Conservation (phyloP, 1,284 basidiomycete species). For the Veloporphyrellus conicus region DNA sequence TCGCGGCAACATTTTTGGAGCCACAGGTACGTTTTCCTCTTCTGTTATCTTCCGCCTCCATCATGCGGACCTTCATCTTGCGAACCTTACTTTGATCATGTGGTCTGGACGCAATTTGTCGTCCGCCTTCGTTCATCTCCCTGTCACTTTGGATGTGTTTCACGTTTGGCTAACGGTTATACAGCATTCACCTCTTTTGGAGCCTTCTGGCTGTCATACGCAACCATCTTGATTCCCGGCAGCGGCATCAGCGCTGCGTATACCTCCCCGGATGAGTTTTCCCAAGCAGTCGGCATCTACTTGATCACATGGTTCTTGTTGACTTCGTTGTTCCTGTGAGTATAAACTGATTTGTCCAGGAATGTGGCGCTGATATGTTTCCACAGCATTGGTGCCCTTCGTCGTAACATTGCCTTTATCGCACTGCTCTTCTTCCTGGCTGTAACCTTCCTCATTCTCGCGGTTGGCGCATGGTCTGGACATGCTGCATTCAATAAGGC, state of each 20-base stretch:
- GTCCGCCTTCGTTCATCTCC: neutral
- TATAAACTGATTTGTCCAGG: neutral
- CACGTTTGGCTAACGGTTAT: neutral
- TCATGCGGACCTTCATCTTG: neutral
- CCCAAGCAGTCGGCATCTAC: constrained; percentile 62
- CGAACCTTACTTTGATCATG: neutral
- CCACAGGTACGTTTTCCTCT: constrained; percentile 50
- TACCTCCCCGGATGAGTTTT: constrained; percentile 39
- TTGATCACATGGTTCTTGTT: constrained; percentile 69
- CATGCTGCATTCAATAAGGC: constrained; percentile 35
- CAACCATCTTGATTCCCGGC: constrained; percentile 60
- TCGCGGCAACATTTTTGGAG: constrained; percentile 66
- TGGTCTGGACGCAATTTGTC: neutral
- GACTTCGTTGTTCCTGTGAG: constrained; percentile 50
- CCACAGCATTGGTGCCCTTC: constrained; percentile 57
- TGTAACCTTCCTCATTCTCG: constrained; percentile 58
- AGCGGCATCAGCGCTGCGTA: constrained; percentile 58
- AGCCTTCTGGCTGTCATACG: constrained; percentile 81
- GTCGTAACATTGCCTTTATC: constrained; percentile 63
- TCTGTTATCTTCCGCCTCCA: neutral
- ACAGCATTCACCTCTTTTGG: constrained; percentile 79
- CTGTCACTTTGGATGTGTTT: neutral
- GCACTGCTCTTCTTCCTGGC: constrained; percentile 72
- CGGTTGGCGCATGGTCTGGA: constrained; percentile 40
- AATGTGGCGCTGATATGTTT: neutral